Percentiles rank a stretch among this genome's conserved stretches.
phyloP scores from a whole-genome alignment of 2,329 filamentous ascomycete genomes.

The Fusarium circinatum region DNA sequence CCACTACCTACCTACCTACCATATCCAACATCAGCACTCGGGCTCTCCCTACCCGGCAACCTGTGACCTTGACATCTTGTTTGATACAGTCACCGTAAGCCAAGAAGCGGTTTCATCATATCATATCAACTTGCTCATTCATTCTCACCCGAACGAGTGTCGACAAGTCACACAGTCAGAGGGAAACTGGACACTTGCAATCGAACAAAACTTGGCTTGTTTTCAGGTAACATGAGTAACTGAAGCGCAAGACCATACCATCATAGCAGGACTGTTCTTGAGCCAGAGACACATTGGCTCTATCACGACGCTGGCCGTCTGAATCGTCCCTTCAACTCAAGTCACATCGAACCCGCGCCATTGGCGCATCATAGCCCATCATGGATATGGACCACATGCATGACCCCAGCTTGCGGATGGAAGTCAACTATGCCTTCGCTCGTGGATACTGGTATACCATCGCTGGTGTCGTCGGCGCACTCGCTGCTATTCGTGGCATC shows the following conservation, averaged over 20 bases:
- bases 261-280: background rate
- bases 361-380: slow-evolving; percentile 21
- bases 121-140: slow-evolving; percentile 37
- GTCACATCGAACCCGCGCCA: background rate
- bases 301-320: slow-evolving; percentile 18
- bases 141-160: background rate
- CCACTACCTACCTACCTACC: background rate
- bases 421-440: slow-evolving; percentile 62
- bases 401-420: slow-evolving; percentile 49
- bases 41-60: background rate
- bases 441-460: slow-evolving; percentile 69
- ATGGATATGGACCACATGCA: slow-evolving; percentile 50
- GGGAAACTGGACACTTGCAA: background rate
- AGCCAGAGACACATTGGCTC: background rate
- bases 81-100: background rate
- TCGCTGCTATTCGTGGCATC: slow-evolving; percentile 54
- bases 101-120: background rate
- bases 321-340: background rate
- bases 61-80: background rate
- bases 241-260: background rate
- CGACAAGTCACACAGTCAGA: background rate
- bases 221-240: background rate
- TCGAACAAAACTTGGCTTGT: background rate
- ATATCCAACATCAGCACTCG: slow-evolving; percentile 4
- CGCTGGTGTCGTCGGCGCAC: slow-evolving; percentile 57